Evolutionary conservation across 148 eudicot species (phyloP).

Genomic region (Spergularia marina): DNA sequence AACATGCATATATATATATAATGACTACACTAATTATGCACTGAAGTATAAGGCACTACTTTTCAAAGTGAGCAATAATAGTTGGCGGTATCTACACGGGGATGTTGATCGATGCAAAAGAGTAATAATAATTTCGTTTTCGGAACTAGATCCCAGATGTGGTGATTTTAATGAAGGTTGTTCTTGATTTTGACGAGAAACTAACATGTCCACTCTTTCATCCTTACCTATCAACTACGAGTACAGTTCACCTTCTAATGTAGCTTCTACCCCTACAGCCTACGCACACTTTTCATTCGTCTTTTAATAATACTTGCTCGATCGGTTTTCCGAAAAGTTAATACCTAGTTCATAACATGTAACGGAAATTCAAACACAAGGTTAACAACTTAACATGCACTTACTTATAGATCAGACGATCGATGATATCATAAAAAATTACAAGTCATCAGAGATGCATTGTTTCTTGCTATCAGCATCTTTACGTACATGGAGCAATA

Average conservation of each 20-base stretch:
- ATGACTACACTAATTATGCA: not conserved
- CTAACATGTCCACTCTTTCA: conserved; percentile 14
- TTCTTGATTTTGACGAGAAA: conserved; percentile 35
- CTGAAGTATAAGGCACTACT: conserved; percentile 1
- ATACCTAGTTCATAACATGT: too few species aligned
- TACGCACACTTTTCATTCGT: too few species aligned
- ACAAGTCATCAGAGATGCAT: too few species aligned
- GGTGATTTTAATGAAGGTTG: conserved; percentile 17
- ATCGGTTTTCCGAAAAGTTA: too few species aligned
- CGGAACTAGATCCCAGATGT: conserved; percentile 29
- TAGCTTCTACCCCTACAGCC: not conserved
- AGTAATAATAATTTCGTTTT: conserved; percentile 27
- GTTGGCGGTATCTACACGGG: conserved; percentile 39
- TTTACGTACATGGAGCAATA: too few species aligned
- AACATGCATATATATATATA: too few species aligned
- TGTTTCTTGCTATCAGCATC: too few species aligned
- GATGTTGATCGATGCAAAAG: conserved; percentile 26
- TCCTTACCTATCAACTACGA: not conserved
- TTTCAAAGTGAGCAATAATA: conserved; percentile 15
- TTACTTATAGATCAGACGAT: too few species aligned
- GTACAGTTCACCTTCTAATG: conserved; percentile 1
- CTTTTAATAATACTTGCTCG: too few species aligned
- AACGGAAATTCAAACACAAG: too few species aligned
- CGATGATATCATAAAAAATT: too few species aligned
- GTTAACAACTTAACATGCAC: too few species aligned